Base-by-base conservation (phyloP, 306 rosid species). In the Astragalus glycyphyllos region DNA sequence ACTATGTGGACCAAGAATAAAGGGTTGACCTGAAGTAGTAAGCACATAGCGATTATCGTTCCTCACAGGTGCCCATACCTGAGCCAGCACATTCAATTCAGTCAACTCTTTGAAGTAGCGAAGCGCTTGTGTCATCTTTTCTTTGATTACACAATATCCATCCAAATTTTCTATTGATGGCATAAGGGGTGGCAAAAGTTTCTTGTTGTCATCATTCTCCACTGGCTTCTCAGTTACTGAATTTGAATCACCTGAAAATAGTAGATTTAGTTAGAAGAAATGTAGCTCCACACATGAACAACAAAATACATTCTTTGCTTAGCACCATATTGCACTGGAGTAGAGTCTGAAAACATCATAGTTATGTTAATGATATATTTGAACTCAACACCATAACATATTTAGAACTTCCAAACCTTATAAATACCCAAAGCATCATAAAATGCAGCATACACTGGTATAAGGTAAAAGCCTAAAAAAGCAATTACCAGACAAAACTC, bases 21-120 rank as follows among this genome's bases (percentile, higher is more conserved):
- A 94, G 10, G 99, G 97, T 65, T 91, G 99, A 49, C 95, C 99
- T 7, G 89, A 86, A 62, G 99, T 94, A 81, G 95, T 84, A 40
- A 94, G 99, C 51, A 80, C 83, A 71, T 62, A 59, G 48, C 81
- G 83, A 48, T 73, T 74, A 26, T 91, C 96, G 2, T 75, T 79
- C 72, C 79, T 82, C 46, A 91, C 87, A 3, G 99, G 99, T 3
- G 92, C 97, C 99, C 99, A 94, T 83, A 94, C 80, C 78, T 94
- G 99, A 66, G 92, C 97, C 40, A 94, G 84, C 58, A 89, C 83
- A 82, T 87, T 88, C 74, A 89, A 84, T 78, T 86, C 95, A 0
- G 97, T 83, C 73, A 74, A 81, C 29, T 90, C 97, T 84, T 90
- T 94, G 73, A 89, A 82, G 83, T 81, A 50, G 47, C 96, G 84